A percentile compares a stretch with the other conserved stretches of the same genome.
Conservation (phyloP, 129 eudicot species). For the Lonicera japonica region DNA sequence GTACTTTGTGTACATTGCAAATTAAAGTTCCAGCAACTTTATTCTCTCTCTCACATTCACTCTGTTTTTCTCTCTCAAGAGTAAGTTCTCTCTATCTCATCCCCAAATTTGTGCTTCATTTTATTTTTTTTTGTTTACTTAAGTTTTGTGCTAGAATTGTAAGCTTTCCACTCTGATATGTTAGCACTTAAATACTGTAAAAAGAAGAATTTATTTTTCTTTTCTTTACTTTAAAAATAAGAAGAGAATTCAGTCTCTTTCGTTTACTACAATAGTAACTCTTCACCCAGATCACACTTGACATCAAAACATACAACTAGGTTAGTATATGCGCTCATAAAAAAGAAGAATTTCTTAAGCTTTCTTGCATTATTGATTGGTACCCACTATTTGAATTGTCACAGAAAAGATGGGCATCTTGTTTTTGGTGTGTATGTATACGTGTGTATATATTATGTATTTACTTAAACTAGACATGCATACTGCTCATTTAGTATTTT, state of each 20-base stretch:
- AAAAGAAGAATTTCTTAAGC: not conserved
- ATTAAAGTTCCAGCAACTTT: not conserved
- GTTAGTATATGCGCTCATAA: too few relatives aligned
- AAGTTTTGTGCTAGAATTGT: too few relatives aligned
- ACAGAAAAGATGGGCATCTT: not conserved
- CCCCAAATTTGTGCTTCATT: not conserved
- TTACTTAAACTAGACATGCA: not conserved
- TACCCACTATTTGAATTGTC: not conserved
- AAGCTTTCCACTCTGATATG: not conserved
- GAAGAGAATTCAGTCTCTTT: too few relatives aligned
- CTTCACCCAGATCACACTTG: too few relatives aligned
- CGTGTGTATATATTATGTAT: not conserved
- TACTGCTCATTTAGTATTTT: not conserved
- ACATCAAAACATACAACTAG: too few relatives aligned
- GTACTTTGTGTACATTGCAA: not conserved
- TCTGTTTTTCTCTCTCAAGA: not conserved
- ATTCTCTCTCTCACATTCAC: not conserved
- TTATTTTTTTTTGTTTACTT: too few relatives aligned
- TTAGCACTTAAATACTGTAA: not conserved
- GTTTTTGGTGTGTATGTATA: not conserved
- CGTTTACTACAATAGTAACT: too few relatives aligned
- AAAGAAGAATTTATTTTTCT: not conserved
- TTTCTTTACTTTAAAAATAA: too few relatives aligned
- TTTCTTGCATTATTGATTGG: not conserved
- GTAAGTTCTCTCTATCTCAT: slow-evolving; percentile 5